Evolutionary conservation across 108 stramenopile species (phyloP).

Genomic region (Aurantiochytrium sp.): DNA sequence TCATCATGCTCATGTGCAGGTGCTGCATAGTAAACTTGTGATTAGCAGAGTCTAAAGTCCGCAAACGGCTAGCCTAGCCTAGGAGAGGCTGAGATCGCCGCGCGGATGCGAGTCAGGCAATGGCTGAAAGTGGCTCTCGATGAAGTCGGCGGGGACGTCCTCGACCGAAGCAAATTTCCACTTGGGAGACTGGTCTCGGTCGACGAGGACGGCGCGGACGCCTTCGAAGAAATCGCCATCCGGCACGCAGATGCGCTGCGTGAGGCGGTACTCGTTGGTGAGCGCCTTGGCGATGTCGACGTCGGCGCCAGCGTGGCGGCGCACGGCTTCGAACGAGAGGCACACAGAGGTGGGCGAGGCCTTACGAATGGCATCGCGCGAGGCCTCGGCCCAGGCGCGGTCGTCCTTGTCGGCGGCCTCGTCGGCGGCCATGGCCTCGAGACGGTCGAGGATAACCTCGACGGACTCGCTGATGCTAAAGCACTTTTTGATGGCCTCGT

Average conservation of each 20-base stretch:
- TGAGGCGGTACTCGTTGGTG: conserved; percentile 77
- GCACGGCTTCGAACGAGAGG: conserved; percentile 71
- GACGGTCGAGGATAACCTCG: conserved; percentile 55
- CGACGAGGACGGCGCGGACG: conserved; percentile 87
- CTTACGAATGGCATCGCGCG: conserved; percentile 60
- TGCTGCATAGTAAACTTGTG: too few species aligned
- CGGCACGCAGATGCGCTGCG: conserved; percentile 49
- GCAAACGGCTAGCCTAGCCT: too few species aligned
- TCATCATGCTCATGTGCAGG: too few species aligned
- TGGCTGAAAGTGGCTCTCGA: conserved; percentile 18
- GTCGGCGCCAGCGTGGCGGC: conserved; percentile 48
- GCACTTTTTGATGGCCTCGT: conserved; percentile 34
- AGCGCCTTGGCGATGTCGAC: conserved; percentile 59
- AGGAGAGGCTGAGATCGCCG: background rate
- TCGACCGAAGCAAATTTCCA: conserved; percentile 57
- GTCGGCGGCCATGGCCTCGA: conserved; percentile 36
- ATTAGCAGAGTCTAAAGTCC: too few species aligned
- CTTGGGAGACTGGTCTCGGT: conserved; percentile 75
- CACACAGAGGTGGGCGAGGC: conserved; percentile 74
- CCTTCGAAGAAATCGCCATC: conserved; percentile 88
- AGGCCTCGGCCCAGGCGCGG: conserved; percentile 57
- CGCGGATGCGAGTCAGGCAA: background rate
- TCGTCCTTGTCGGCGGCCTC: background rate
- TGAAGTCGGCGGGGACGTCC: background rate
- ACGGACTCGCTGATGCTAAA: conserved; percentile 49